These are phyloP conservation scores for Setaria viridis DNA, from an alignment of 202 grass and related monocot species.

Conservation along the genomic window DNA sequence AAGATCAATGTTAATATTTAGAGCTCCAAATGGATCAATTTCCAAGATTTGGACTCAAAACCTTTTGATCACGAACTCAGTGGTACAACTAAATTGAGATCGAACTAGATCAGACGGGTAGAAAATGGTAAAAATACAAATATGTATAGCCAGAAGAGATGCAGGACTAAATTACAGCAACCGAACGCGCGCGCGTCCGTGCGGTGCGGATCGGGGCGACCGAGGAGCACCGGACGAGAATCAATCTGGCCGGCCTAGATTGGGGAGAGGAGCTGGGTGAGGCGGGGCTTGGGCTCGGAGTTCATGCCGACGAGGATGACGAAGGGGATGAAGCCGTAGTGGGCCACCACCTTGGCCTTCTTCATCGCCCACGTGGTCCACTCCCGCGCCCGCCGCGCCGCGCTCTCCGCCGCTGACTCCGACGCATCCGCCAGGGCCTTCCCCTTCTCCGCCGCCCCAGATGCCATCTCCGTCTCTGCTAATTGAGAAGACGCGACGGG, in stretches of 20 bases:
- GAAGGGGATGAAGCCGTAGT: conserved; percentile 82
- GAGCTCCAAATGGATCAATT: neutral
- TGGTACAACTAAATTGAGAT: neutral
- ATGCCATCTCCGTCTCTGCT: conserved; percentile 29
- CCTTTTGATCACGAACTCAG: neutral
- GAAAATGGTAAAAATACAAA: neutral
- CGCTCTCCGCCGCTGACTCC: conserved; percentile 20
- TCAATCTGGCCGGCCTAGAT: conserved; percentile 11
- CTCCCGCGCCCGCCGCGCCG: conserved; percentile 48
- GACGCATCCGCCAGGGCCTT: conserved; percentile 36
- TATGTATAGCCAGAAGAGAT: neutral
- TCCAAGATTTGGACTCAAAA: neutral
- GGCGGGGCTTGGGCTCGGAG: conserved; percentile 66
- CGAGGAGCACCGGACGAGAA: neutral
- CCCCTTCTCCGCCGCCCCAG: conserved; percentile 37
- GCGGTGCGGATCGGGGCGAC: neutral
- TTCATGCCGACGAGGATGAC: conserved; percentile 79
- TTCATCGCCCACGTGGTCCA: conserved; percentile 87
- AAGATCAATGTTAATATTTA: neutral
- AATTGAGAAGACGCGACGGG: neutral
- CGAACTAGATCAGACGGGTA: neutral
- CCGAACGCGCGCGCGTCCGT: neutral
- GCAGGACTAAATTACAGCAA: neutral
- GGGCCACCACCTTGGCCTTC: conserved; percentile 74
- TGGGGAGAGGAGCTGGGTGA: conserved; percentile 65